These are phyloP conservation scores for Auriscalpium vulgare DNA, from an alignment of 768 basidiomycete genomes.

Conservation along the genomic window DNA sequence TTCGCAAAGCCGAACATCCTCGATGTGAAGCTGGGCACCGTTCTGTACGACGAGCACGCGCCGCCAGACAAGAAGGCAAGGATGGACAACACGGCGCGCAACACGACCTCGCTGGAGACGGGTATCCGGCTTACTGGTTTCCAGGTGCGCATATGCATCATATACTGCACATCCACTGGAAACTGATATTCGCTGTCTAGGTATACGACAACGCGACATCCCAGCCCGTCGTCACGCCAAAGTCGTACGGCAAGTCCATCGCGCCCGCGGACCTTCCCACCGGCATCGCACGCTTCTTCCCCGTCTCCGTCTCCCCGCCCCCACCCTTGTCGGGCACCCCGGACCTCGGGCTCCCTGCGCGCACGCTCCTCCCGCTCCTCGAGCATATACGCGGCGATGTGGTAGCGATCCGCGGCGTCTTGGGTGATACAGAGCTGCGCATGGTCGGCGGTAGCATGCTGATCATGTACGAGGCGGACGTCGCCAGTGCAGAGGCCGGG, in stretches of 20 bases:
- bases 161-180: neutral
- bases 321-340: conserved; percentile 10
- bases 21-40: conserved; percentile 89
- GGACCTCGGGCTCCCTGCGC: conserved; percentile 46
- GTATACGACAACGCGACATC: conserved; percentile 60
- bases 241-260: conserved; percentile 73
- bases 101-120: conserved; percentile 66
- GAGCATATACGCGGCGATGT: conserved; percentile 44
- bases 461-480: conserved; percentile 70
- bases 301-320: conserved; percentile 28
- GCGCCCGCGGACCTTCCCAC: conserved; percentile 58
- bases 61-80: conserved; percentile 70
- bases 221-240: conserved; percentile 56
- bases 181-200: conserved; percentile 28
- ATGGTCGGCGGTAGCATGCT: conserved; percentile 81
- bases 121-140: conserved; percentile 87
- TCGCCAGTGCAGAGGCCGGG: conserved; percentile 6
- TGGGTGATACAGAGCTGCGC: conserved; percentile 55
- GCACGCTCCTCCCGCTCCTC: conserved; percentile 51
- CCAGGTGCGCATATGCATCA: conserved; percentile 48
- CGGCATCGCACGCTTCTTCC: conserved; percentile 79
- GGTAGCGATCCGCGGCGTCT: conserved; percentile 38
- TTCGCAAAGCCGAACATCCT: conserved; percentile 82
- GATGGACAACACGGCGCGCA: conserved; percentile 63
- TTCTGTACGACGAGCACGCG: conserved; percentile 64